Conservation (phyloP, 257 asterid genomes). For the Forsythia suspensa region DNA sequence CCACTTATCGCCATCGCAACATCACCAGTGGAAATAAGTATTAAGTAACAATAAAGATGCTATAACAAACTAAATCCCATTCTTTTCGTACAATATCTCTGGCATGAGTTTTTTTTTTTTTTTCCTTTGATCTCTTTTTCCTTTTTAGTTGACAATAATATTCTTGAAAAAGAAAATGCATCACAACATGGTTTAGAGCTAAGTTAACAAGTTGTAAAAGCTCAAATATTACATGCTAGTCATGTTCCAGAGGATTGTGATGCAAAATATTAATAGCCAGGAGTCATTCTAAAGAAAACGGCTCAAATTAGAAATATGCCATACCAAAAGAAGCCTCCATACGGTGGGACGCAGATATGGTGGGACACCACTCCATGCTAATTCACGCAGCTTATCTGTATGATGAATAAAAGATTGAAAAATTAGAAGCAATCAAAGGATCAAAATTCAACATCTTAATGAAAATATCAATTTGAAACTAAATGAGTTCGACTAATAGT, state of each 20-base stretch:
- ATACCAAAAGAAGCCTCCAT: constrained; percentile 98
- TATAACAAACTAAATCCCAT: too few relatives aligned
- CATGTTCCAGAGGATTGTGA: background rate
- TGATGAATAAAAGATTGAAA: background rate
- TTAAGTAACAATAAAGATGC: too few relatives aligned
- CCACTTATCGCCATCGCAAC: too few relatives aligned
- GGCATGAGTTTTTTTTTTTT: too few relatives aligned
- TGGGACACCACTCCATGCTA: constrained; percentile 98
- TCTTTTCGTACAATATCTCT: too few relatives aligned
- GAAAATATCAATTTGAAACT: too few relatives aligned
- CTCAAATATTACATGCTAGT: background rate
- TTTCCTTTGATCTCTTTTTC: too few relatives aligned
- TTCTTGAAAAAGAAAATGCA: background rate
- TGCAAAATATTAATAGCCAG: background rate
- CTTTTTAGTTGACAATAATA: too few relatives aligned
- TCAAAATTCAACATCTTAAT: background rate
- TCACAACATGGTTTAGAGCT: too few relatives aligned
- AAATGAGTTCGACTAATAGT: too few relatives aligned
- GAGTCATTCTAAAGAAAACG: background rate
- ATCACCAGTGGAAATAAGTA: too few relatives aligned
- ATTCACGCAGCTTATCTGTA: constrained; percentile 89
- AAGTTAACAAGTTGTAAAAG: background rate
- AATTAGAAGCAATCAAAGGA: background rate
- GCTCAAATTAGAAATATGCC: constrained; percentile 12
- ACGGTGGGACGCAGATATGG: constrained; percentile 86